Evolutionary conservation across 768 basidiomycete genomes (phyloP), one percentile per base, ranked within the genome.

Genomic region (Neoboletus magnificus): DNA sequence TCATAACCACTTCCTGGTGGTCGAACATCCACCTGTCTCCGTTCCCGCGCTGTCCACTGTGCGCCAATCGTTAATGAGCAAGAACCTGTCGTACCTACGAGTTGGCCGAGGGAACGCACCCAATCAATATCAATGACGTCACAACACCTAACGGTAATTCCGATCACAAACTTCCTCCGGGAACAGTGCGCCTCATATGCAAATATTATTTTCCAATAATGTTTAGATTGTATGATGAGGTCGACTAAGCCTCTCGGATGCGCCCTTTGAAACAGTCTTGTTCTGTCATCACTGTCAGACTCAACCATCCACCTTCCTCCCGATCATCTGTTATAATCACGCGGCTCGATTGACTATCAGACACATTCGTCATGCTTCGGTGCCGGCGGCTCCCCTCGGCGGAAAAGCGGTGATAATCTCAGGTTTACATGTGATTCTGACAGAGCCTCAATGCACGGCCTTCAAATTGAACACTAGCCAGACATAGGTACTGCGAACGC

Each of bases 361-460:
- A 16, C 55, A 54, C 11, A 30, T 41, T 44, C 55, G 55, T 43
- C 45, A 48, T 8, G 29, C 40, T 37, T 41, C 52, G n/a, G 37
- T 57, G 20, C 59, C 37, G 15, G 27, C 22, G 35, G 61, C 39
- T 18, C 55, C 59, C 32, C 51, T 49, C 20, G 41, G 50, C 16
- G 48, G 58, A 50, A 52, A 36, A 29, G 25, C 42, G 4, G 48
- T 51, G 46, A 39, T 46, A 33, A 40, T 56, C 22, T 25, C 41
- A 18, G 40, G 27, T 18, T 44, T 59, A 33, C 55, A 41, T 48
- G 54, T 56, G 55, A 48, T 56, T 54, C 32, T 37, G 11, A 48
- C 33, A 5, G 41, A 48, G 15, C 10, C 13, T 8, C 20, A 2
- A 45, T 29, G 8, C 25, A 10, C 25, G 35, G 6, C 18, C 6